These are phyloP conservation scores for Tylopilus subfusipes DNA, from an alignment of 768 basidiomycete species.

Conservation along the genomic window DNA sequence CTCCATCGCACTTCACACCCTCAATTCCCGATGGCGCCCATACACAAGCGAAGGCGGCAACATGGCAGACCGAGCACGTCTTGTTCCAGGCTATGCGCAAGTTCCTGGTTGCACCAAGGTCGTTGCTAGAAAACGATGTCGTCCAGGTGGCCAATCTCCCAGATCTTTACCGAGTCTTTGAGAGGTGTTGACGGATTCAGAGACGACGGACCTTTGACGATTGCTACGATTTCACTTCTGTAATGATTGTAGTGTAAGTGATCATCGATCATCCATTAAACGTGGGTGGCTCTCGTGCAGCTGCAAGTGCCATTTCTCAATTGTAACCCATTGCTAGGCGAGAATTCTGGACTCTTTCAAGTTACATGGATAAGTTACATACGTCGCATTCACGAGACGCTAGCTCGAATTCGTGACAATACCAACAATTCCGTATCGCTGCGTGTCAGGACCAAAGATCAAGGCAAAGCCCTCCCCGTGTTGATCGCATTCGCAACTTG, in stretches of 20 bases:
- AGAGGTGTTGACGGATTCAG: slow-evolving; percentile 65
- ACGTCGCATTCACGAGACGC: not conserved
- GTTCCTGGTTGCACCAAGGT: slow-evolving; percentile 67
- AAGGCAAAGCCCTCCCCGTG: slow-evolving; percentile 58
- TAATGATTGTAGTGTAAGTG: too few relatives aligned
- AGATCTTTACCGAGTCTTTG: slow-evolving; percentile 92
- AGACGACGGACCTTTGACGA: not conserved
- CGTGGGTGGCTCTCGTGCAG: too few relatives aligned
- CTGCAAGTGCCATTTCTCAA: not conserved
- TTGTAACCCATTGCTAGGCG: not conserved
- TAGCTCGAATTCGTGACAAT: too few relatives aligned
- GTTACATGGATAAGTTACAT: not conserved
- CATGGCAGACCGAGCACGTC: slow-evolving; percentile 89
- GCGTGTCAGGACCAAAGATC: slow-evolving; percentile 20
- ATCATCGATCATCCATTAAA: too few relatives aligned
- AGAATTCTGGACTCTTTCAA: not conserved
- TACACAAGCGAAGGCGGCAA: slow-evolving; percentile 49
- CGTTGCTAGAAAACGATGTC: slow-evolving; percentile 66
- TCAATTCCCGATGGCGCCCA: slow-evolving; percentile 30
- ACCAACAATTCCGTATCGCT: not conserved
- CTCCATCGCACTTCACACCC: slow-evolving; percentile 17
- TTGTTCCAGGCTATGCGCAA: slow-evolving; percentile 83
- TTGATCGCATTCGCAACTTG: slow-evolving; percentile 77
- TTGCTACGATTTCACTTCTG: not conserved
- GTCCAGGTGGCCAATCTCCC: slow-evolving; percentile 88